Evolutionary conservation across 192 early-diverging fungal species (phyloP), one percentile per base, ranked within the genome.

Genomic region (Gigaspora rosea): DNA sequence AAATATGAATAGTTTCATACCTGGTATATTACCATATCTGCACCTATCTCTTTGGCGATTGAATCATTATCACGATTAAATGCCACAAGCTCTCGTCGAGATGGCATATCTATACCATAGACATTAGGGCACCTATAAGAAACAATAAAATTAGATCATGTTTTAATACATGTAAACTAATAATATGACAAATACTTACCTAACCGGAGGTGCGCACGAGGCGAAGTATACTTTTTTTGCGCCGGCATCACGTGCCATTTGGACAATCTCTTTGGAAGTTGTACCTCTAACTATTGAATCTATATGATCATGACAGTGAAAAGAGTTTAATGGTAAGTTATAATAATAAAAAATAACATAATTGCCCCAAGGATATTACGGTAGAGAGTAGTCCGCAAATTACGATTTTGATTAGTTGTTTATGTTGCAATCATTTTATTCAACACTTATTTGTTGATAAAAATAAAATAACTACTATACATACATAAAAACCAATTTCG

Each of bases 81-180:
- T 4, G 96, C 98, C 22, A 99, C 93, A 65, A 99, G 86, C 83
- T 99, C 98, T 54, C 86, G 82, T 27, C 92, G 90, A 32, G 95
- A 94, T 32, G 98, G 98, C 97, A 99, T 99, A 80, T 99, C 97
- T 84, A 99, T 99, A 78, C 98, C 98, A 82, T 99, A 99, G 50
- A 98, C 98, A 86, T 99, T 99, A 74, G 96, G 96, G 87, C 88
- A 96, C 36, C 88, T 88, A 59, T 15, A 65, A 18, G n/a, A 33
- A 84, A 35, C 10, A 18, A 6, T 81, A 4, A 82, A 79, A 20
- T 85, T 32, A 70, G n/a, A 69, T 46, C 18, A 66, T 82, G 36
- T 8, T 47, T 0, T 32, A 47, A 41, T 20, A 18, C 18, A 18
- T 9, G n/a, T 46, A 12, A 33, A 22, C n/a, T 27, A 73, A 58